Evolutionary conservation across 1,284 basidiomycete species (phyloP), one percentile per base, ranked within the genome.

Genomic region (Pholiota adiposa): DNA sequence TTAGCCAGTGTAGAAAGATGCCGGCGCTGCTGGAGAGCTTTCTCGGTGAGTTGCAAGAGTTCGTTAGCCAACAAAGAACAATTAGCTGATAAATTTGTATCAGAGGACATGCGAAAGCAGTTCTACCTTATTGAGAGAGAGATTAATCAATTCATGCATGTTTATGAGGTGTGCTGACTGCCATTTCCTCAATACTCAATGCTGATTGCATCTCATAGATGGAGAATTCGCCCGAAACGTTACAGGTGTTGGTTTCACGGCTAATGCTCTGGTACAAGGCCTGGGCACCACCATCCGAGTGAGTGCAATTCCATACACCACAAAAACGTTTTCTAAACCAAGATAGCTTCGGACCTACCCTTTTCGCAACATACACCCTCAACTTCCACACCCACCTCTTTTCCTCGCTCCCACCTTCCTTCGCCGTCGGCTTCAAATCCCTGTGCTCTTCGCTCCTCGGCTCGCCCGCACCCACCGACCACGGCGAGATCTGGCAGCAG

Each of bases 311-410:
- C 38, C 8, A 51, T 29, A 41, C 38, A 25, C 16, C 18, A 23
- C 34, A 21, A 21, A 18, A 44, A 54, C 49, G 36, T 58, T 51
- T 56, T 54, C 55, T 36, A 16, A 36, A 6, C 21, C n/a, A 7
- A 16, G 12, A 7, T 18, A 91, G 89, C 60, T 78, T 92, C 7
- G 87, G 89, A 5, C 68, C 78, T 21, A 86, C 83, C 1, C 79
- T 90, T 27, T 76, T 78, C 50, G 78, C 81, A 1, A 78, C 87
- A 1, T 92, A 88, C 71, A 85, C 80, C 21, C 79, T 85, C 52
- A 77, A 79, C 27, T 93, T 92, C 69, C 89, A 90, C 66, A 88
- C 88, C 1, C 82, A 84, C 54, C 74, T 93, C 19, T 89, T 89
- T 70, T 85, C 87, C 46, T 71, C 78, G 51, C 80, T 94, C 8